Percentiles rank a stretch among this genome's conserved stretches.
phyloP scores from a whole-genome alignment of 78 protist species.

The Guillardia theta region DNA sequence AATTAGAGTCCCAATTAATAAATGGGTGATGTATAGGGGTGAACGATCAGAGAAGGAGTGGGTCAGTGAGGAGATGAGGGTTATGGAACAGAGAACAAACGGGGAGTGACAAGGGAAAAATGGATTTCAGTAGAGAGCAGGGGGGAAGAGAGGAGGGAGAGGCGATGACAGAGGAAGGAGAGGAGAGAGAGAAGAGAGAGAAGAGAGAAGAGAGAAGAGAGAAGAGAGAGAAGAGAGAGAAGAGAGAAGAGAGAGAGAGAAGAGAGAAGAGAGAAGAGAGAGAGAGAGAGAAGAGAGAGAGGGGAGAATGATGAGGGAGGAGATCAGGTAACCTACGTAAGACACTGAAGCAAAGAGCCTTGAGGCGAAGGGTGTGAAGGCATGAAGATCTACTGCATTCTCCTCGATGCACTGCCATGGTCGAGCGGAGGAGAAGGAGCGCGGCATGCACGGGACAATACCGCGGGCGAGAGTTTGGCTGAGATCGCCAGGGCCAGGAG shows the following conservation, averaged over 20 bases:
- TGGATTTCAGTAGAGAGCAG: not conserved
- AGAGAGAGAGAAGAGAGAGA: too few relatives aligned
- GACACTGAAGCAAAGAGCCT: too few relatives aligned
- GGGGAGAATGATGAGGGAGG: too few relatives aligned
- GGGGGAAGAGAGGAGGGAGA: not conserved
- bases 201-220: not conserved
- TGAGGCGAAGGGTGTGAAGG: too few relatives aligned
- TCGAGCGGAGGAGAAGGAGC: not conserved
- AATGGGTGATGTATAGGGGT: not conserved
- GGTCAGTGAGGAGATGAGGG: not conserved
- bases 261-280: not conserved
- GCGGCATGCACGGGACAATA: not conserved
- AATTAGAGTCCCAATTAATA: not conserved
- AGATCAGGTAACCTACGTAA: too few relatives aligned
- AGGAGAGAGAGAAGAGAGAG: not conserved
- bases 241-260: not conserved
- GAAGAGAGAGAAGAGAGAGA: not conserved
- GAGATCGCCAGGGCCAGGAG: not conserved
- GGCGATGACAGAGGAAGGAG: not conserved
- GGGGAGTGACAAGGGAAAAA: not conserved
- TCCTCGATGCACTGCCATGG: not conserved
- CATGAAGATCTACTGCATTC: not conserved
- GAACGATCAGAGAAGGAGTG: not conserved
- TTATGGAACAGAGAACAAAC: not conserved
- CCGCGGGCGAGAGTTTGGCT: not conserved